Conservation (phyloP, 2,329 filamentous ascomycete species). For the Fusarium anthophilum region DNA sequence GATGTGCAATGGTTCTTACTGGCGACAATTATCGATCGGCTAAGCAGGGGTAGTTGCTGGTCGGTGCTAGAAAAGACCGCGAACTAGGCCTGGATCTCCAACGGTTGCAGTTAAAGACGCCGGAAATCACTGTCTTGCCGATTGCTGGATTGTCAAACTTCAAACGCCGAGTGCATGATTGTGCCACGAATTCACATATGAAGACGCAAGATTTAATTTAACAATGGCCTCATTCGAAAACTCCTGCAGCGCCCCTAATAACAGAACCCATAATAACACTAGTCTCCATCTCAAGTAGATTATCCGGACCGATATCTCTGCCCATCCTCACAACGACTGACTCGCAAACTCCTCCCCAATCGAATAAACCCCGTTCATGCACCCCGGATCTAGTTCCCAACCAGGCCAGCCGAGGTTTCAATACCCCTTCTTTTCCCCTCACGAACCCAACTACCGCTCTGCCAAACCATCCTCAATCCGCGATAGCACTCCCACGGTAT, state of each 20-base stretch:
- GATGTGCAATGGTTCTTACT: too few species aligned
- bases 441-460: constrained; percentile 15
- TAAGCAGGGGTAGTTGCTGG: background rate
- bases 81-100: background rate
- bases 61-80: background rate
- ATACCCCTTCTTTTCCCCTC: background rate
- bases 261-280: background rate
- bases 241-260: background rate
- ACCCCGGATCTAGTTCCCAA: constrained; percentile 18
- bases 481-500: background rate
- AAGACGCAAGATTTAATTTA: background rate
- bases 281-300: background rate
- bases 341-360: background rate
- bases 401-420: constrained; percentile 25
- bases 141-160: background rate
- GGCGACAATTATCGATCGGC: background rate
- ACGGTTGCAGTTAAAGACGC: background rate
- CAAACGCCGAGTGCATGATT: background rate
- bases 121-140: background rate
- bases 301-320: background rate
- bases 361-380: background rate
- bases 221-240: background rate
- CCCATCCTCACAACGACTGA: background rate
- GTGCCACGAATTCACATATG: background rate
- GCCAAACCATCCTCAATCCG: background rate